These are phyloP conservation scores for Aeschynomene evenia DNA, from an alignment of 306 rosid species.

Conservation along the genomic window DNA sequence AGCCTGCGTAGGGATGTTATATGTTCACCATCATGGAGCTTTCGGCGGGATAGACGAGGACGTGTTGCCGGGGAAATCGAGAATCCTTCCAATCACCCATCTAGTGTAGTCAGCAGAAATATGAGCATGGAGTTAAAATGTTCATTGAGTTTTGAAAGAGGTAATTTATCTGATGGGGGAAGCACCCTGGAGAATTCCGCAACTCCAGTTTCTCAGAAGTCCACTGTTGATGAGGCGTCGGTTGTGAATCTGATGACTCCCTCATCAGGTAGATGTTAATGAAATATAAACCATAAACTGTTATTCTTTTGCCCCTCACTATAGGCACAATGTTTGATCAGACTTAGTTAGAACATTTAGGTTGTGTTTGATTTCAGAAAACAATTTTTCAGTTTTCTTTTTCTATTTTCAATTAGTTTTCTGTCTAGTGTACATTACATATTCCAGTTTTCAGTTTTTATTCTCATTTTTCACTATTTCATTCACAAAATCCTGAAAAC, in stretches of 20 bases:
- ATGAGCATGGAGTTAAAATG: constrained; percentile 77
- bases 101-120: constrained; percentile 53
- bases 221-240: constrained; percentile 49
- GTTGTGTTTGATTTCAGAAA: no score
- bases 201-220: constrained; percentile 63
- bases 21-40: constrained; percentile 72
- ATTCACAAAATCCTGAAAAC: no score
- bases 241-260: constrained; percentile 59
- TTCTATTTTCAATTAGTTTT: no score
- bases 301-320: neutral
- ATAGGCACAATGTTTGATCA: neutral
- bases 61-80: constrained; percentile 62
- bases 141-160: constrained; percentile 64
- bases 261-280: constrained; percentile 61
- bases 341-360: neutral
- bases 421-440: no score
- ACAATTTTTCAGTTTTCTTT: no score
- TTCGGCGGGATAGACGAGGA: constrained; percentile 56
- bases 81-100: constrained; percentile 42
- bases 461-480: no score
- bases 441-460: no score
- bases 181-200: constrained; percentile 63
- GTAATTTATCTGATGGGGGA: constrained; percentile 65
- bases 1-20: constrained; percentile 44
- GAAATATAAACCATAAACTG: neutral